Evolutionary conservation across 345 rosid genomes (phyloP), one percentile per base, ranked within the genome.

Genomic region (Tarenaya hassleriana): DNA sequence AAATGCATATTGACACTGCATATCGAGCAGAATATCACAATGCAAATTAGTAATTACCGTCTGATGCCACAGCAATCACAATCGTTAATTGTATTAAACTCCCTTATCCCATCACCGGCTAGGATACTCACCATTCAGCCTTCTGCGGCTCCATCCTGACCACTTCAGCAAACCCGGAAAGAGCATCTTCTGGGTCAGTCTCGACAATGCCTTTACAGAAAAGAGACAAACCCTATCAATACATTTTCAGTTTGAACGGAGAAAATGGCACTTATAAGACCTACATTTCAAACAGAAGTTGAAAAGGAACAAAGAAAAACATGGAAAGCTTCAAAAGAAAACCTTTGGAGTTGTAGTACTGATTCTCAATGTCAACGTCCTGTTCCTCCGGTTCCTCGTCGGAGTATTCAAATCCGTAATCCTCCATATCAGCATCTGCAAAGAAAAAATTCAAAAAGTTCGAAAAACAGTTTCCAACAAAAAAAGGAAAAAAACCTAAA

Each of bases 371-470:
- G 54, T 83, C 97, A 60, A 86, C 97, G 56, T 94, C 97, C 67
- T 94, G 95, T 44, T 94, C 97, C 65, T 94, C 95, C 7, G 86
- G 99, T 70, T 94, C 99, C 66, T 88, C 97, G 39, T 94, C 97
- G 24, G 99, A 94, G 78, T 94, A 94, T 69, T 80, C 99, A 49
- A 86, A 83, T 34, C 99, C 99, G 47, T 94, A 94, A 69, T 94
- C 99, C 63, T 88, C 99, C 99, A 94, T 94, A 76, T 94, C 99
- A 32, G 95, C 97, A 80, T 94, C 99, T 94, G 79, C 51, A 56
- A 34, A 24, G 44, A 38, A 12, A 24, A 20, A 24, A 24, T 2
- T 5, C 29, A n/a, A 13, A 19, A 0, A 16, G 4, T 6, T 34
- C 21, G 1, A 10, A 48, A 55, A 16, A 7, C 27, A 56, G 7